These are phyloP conservation scores for Puccinellia tenuiflora DNA, from an alignment of 176 grass and related monocot genomes.

Conservation along the genomic window DNA sequence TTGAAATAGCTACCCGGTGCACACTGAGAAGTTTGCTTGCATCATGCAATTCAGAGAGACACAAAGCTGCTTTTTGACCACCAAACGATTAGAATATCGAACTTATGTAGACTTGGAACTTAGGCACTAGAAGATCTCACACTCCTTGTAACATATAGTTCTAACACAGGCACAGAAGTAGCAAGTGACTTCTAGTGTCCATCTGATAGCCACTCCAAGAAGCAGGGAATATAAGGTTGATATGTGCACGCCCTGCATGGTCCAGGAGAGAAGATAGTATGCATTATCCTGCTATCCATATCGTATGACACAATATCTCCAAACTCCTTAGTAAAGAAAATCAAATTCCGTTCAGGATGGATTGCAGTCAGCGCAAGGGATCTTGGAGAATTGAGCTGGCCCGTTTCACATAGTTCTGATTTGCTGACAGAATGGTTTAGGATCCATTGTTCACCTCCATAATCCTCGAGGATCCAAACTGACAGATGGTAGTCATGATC, in stretches of 20 bases:
- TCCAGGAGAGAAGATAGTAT: not conserved
- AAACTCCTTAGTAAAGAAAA: not conserved
- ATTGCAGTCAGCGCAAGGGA: not conserved
- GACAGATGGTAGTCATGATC: not conserved
- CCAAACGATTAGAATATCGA: not conserved
- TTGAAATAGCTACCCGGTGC: not conserved
- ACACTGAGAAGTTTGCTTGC: not conserved
- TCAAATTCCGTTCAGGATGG: not conserved
- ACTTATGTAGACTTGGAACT: not conserved
- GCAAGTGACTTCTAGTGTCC: not conserved
- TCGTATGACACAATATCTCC: not conserved
- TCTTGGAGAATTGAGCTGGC: not conserved
- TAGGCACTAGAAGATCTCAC: not conserved
- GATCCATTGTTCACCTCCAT: not conserved
- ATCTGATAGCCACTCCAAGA: not conserved
- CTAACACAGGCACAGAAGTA: not conserved
- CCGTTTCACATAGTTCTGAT: not conserved
- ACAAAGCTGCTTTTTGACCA: not conserved
- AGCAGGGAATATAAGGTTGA: constrained; percentile 6
- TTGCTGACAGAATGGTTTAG: not conserved
- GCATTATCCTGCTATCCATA: not conserved
- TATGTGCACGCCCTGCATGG: not conserved
- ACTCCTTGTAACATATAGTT: not conserved
- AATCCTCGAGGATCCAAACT: not conserved
- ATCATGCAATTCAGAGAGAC: not conserved